A percentile compares a stretch with the other conserved stretches of the same genome.
Conservation (phyloP, 2,329 filamentous ascomycete genomes). For the Ilyonectria mors-panacis region DNA sequence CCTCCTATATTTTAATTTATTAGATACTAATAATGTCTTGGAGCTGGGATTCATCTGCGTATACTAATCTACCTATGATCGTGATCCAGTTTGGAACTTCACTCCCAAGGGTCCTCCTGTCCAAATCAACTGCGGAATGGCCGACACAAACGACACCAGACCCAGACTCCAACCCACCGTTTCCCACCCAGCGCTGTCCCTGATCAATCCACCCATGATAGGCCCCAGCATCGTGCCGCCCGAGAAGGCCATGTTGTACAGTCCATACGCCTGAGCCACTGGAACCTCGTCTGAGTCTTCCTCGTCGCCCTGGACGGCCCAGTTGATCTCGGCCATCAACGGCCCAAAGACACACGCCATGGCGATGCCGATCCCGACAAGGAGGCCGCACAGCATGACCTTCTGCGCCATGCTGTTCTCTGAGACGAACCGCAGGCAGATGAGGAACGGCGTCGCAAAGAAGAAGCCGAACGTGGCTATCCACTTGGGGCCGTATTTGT, state of each 20-base stretch:
- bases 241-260: conserved; percentile 55
- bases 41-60: too few species aligned
- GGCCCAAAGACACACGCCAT: conserved; percentile 52
- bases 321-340: conserved; percentile 56
- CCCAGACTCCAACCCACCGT: conserved; percentile 52
- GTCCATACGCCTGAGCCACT: conserved; percentile 54
- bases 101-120: conserved; percentile 47
- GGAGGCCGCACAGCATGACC: conserved; percentile 52
- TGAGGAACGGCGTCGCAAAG: conserved; percentile 52
- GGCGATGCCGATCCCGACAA: conserved; percentile 50
- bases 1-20: background rate
- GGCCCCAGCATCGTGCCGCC: conserved; percentile 52
- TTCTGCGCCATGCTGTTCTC: conserved; percentile 50
- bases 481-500: conserved; percentile 52
- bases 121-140: conserved; percentile 47
- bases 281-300: conserved; percentile 44
- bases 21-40: background rate
- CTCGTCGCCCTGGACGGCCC: conserved; percentile 46
- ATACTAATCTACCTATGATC: background rate
- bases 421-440: conserved; percentile 53
- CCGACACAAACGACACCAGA: conserved; percentile 48
- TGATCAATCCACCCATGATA: conserved; percentile 53
- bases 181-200: conserved; percentile 52
- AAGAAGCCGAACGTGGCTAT: conserved; percentile 52
- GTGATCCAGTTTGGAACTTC: conserved; percentile 45